Conservation (phyloP, 768 basidiomycete species). For the Mycena leptocephala region DNA sequence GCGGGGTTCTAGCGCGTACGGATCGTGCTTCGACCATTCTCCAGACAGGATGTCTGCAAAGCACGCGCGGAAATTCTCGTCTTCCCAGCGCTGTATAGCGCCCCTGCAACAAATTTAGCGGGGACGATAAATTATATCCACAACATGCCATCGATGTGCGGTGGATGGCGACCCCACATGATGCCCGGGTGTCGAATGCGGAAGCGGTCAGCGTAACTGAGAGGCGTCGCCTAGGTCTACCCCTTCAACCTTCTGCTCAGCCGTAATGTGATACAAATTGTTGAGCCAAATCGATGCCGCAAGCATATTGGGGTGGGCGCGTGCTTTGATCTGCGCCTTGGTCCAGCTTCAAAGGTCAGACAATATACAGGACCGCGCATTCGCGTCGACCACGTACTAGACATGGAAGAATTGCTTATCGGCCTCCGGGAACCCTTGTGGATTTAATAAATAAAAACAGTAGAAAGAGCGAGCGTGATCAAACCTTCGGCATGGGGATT, state of each 20-base stretch:
- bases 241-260: conserved; percentile 52
- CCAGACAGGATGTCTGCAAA: too few species aligned
- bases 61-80: too few species aligned
- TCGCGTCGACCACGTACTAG: conserved; percentile 59
- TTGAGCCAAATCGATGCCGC: too few species aligned
- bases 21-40: too few species aligned
- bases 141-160: too few species aligned
- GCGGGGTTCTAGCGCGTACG: too few species aligned
- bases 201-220: conserved; percentile 74
- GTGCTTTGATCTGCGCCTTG: conserved; percentile 66
- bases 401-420: conserved; percentile 75
- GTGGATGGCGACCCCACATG: too few species aligned
- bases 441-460: neutral
- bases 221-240: conserved; percentile 67
- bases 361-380: neutral
- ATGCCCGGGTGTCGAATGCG: too few species aligned
- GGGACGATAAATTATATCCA: conserved; percentile 23
- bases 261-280: too few species aligned
- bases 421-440: conserved; percentile 58
- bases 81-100: conserved; percentile 75
- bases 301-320: too few species aligned
- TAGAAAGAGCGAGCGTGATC: too few species aligned
- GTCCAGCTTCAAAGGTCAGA: conserved; percentile 40
- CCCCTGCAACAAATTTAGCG: conserved; percentile 56
- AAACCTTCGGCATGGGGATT: too few species aligned